These are phyloP conservation scores for Starmerella geochares DNA, from an alignment of 805 yeast species.

Conservation along the genomic window DNA sequence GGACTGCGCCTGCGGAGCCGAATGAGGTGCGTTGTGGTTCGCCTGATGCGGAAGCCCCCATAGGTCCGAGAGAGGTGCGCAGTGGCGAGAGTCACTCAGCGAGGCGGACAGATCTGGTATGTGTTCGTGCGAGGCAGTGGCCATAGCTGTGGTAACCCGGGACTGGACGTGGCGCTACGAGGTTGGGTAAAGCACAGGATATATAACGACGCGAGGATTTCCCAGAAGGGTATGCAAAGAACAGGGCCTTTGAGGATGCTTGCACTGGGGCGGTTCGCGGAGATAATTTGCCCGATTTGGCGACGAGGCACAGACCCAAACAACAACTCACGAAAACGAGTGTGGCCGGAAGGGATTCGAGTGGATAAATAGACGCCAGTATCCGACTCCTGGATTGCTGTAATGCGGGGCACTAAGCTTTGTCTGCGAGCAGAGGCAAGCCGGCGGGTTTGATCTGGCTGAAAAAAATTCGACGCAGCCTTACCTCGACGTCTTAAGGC, in stretches of 20 bases:
- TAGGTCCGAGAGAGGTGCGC: conserved; percentile 26
- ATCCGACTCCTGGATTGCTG: not conserved
- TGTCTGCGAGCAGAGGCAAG: not conserved
- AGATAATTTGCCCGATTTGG: conserved; percentile 4
- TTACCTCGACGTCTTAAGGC: conserved; percentile 9
- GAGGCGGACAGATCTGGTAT: conserved; percentile 26
- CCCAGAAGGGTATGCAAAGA: not conserved
- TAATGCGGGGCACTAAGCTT: not conserved
- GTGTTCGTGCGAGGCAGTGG: conserved; percentile 28
- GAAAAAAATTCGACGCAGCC: conserved; percentile 15
- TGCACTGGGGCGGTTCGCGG: not conserved
- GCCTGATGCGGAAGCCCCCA: conserved; percentile 24
- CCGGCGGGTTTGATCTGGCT: conserved; percentile 4
- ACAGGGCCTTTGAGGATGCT: not conserved
- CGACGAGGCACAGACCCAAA: not conserved
- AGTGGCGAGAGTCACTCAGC: conserved; percentile 23
- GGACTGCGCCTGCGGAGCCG: not conserved
- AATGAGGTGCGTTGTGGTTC: not conserved
- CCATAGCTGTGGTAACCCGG: conserved; percentile 17
- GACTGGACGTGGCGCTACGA: conserved; percentile 1
- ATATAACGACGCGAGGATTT: not conserved
- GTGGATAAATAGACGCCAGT: not conserved
- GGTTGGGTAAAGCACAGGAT: not conserved
- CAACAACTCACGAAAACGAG: not conserved
- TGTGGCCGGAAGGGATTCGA: not conserved